Base-by-base conservation (phyloP, 75 land plant species). In the Pinus tabuliformis region DNA sequence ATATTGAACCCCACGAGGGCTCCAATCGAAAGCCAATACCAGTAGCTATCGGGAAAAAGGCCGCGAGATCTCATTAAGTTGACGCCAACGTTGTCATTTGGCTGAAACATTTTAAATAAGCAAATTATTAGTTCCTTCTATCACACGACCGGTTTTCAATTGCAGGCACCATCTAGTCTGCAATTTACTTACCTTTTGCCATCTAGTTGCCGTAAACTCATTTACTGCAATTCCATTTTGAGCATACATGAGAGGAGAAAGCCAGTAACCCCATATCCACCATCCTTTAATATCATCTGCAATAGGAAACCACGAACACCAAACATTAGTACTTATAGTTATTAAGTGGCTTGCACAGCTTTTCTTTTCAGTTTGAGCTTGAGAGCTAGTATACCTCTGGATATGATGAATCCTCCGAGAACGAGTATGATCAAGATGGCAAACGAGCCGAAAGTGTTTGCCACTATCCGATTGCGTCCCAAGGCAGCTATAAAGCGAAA, bases 231-330 rank as follows among this genome's bases (percentile, higher is more conserved):
- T 77, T 28, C 83, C 86, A 73, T 83, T 83, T 30, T 83, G 83
- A 1, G 78, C 88, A 76, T 86, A 86, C 78, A 72, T 76, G 56
- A 86, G 76, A 5, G 88, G 88, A 4, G 88, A 86, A 15, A 77
- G 20, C 88, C 88, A 86, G 74, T 72, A 86, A 21, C 88, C 86
- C 88, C 88, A 86, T 18, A 80, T 83, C 88, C 88, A 86, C 88
- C 88, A 86, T 12, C 74, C 74, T 18, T 78, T 76, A 28, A 83
- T 81, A 57, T 81, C 77, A 3, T 76, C 86, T 84, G 86, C 42
- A 14, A 7, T 16, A 62, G 70, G 73, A 2, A 42, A 42, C 5
- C 45, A 42, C 6, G 45, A 42, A 42, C 45, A 42, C 45, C 45
- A 42, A 42, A 71, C 18, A 73, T 20, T 77, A 66, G 18, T 37